Evolutionary conservation across 2,329 filamentous ascomycete genomes (phyloP).

Genomic region (Talaromyces pinophilus): DNA sequence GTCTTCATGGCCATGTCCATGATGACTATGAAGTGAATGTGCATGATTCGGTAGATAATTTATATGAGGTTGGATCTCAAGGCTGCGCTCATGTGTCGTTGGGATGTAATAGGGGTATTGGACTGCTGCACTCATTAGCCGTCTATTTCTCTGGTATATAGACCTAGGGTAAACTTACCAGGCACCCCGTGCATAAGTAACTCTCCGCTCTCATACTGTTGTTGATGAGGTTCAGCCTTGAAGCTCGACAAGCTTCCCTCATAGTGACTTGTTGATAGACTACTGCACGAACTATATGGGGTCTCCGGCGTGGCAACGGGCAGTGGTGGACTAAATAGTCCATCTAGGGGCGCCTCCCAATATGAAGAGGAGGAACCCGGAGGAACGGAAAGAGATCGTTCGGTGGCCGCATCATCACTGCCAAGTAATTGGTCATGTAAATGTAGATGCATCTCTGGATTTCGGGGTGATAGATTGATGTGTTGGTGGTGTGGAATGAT

Average conservation of each 20-base stretch:
- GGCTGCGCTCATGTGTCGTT: neutral
- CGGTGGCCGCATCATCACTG: neutral
- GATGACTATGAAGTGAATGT: neutral
- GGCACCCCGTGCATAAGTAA: slow-evolving; percentile 7
- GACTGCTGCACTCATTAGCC: neutral
- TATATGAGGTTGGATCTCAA: neutral
- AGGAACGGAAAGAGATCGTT: slow-evolving; percentile 12
- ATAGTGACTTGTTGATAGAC: slow-evolving; percentile 14
- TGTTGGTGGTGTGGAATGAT: neutral
- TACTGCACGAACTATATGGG: slow-evolving; percentile 22
- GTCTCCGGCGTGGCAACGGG: slow-evolving; percentile 10
- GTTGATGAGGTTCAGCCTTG: neutral
- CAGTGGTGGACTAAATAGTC: slow-evolving; percentile 16
- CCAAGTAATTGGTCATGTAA: slow-evolving; percentile 3
- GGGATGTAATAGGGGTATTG: slow-evolving; percentile 14
- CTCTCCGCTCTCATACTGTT: neutral
- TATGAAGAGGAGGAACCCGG: slow-evolving; percentile 1
- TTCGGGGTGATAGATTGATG: neutral
- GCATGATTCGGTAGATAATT: neutral
- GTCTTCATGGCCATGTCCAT: neutral
- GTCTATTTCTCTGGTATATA: neutral
- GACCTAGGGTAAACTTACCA: neutral
- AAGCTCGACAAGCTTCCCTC: slow-evolving; percentile 10
- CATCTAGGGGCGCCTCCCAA: slow-evolving; percentile 19
- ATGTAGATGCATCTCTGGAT: neutral